phyloP scores from a whole-genome alignment of 768 basidiomycete species.

The Tylopilus felleus region DNA sequence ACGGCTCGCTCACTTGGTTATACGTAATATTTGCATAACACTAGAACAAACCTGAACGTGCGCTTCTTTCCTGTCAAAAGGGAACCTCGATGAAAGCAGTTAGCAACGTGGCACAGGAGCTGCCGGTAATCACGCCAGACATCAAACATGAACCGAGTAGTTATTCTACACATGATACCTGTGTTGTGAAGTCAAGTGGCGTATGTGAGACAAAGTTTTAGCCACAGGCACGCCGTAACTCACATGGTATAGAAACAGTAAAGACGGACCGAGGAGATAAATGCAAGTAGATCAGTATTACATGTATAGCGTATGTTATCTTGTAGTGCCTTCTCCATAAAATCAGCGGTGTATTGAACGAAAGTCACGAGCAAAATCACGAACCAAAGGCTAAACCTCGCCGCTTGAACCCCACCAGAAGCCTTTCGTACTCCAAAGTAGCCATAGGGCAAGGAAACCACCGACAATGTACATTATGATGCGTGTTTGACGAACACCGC shows the following conservation, averaged over 20 bases:
- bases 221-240: not conserved
- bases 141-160: not conserved
- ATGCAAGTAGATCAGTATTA: constrained; percentile 3
- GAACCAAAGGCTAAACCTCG: constrained; percentile 16
- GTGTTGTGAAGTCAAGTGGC: not conserved
- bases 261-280: not conserved
- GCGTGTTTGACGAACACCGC: constrained; percentile 65
- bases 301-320: not conserved
- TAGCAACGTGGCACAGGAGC: no score
- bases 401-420: constrained; percentile 41
- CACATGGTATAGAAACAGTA: not conserved
- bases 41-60: no score
- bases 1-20: no score
- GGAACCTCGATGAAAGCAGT: no score
- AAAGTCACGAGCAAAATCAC: constrained; percentile 2
- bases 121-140: not conserved
- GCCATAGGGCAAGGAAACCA: constrained; percentile 54
- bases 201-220: not conserved
- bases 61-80: no score
- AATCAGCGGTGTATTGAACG: not conserved
- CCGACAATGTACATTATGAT: constrained; percentile 60
- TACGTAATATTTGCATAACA: no score
- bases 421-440: constrained; percentile 48
- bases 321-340: not conserved
- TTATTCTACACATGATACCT: not conserved